Base-by-base conservation (phyloP, 2,329 filamentous ascomycete species). In the Sarocladium brachiariae region DNA sequence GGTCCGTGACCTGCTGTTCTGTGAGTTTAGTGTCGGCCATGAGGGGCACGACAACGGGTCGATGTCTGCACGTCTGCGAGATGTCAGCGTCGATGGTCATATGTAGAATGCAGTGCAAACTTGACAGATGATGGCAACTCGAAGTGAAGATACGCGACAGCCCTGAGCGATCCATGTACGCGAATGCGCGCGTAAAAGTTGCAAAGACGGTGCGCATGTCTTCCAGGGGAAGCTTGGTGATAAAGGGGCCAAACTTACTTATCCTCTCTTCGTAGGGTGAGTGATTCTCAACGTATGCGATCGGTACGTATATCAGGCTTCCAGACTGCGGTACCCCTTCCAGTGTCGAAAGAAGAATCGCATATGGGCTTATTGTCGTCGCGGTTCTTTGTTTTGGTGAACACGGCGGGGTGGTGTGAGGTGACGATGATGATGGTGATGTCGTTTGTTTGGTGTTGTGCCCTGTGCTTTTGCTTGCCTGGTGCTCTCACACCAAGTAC, bases 11-110 rank as follows among this genome's bases (percentile, higher is more conserved):
- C 70, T 80, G 77, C 63, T 78, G 70, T 58, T 81, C 78, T 53
- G 74, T 76, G 62, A 82, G 72, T 64, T 73, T 79, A 51, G 52
- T 59, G 59, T 81, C 78, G 59, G 75, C 73, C 77, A 81, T 74
- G 62, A 45, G 18, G 21, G 37, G 24, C 38, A 21, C 37, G 30
- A 34, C 27, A 13, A 13, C 27, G 27, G 13, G 27, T 14, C 35
- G 13, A 13, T 30, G 47, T 30, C 18, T 14, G 48, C 19, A 10
- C 41, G 18, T 41, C n/a, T 55, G 37, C 23, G 45, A 27, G 47
- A 18, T 50, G 50, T 43, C 41, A 37, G 37, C 19, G 5, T 41
- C 14, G n/a, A n/a, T n/a, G n/a, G n/a, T n/a, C n/a, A n/a, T n/a
- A n/a, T n/a, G n/a, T n/a, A n/a, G n/a, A n/a, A n/a, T n/a, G n/a